phyloP scores from a whole-genome alignment of 1,284 basidiomycete species.

The Caloboletus firmus region DNA sequence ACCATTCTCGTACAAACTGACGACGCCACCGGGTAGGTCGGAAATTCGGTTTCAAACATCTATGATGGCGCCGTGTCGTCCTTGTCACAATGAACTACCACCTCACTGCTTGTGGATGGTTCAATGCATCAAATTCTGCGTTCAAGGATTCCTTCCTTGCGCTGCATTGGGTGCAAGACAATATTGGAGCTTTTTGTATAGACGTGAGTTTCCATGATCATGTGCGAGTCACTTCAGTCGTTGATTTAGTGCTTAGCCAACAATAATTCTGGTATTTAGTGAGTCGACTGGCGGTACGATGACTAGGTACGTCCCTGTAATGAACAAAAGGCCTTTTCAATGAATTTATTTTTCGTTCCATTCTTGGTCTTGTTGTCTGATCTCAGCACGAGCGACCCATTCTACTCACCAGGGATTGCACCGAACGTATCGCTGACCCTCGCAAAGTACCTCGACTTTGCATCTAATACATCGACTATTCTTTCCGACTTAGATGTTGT shows the following conservation, averaged over 20 bases:
- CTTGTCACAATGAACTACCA: slow-evolving; percentile 41
- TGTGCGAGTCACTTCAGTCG: background rate
- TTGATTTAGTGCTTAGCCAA: background rate
- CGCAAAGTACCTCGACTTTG: slow-evolving; percentile 10
- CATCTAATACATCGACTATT: slow-evolving; percentile 4
- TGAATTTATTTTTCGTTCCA: background rate
- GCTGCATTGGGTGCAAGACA: slow-evolving; percentile 32
- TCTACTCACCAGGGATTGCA: slow-evolving; percentile 6
- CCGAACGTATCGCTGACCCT: slow-evolving; percentile 4
- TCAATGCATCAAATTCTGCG: slow-evolving; percentile 23
- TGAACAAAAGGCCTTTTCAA: slow-evolving; percentile 9
- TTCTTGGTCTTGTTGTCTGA: no score
- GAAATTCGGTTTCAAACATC: slow-evolving; percentile 19
- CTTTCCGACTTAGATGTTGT: background rate
- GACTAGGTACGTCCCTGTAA: background rate
- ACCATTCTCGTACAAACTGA: slow-evolving; percentile 19
- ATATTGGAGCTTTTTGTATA: slow-evolving; percentile 27
- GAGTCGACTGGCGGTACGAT: background rate
- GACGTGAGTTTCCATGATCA: background rate
- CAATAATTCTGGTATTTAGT: background rate
- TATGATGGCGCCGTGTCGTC: slow-evolving; percentile 26
- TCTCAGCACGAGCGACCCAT: slow-evolving; percentile 11
- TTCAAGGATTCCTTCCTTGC: slow-evolving; percentile 25
- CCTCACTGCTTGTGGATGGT: slow-evolving; percentile 26
- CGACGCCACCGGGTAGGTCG: slow-evolving; percentile 15